Conservation (phyloP, 805 yeast species). For the Spathaspora passalidarum region DNA sequence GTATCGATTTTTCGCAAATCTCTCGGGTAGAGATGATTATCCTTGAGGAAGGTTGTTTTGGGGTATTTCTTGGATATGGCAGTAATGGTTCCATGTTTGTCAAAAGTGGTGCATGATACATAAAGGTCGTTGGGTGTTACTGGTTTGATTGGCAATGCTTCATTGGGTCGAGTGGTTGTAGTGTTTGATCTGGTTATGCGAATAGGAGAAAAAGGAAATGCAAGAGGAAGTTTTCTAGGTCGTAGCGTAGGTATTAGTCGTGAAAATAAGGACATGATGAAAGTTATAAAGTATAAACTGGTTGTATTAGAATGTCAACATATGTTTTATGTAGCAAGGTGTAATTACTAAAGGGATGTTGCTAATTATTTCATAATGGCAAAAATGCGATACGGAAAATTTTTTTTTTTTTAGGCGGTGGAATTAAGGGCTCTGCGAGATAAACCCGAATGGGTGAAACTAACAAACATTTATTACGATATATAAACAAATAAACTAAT, state of each 20-base stretch:
- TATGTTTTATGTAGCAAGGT: no score
- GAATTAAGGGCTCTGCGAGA: not conserved
- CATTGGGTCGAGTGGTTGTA: not conserved
- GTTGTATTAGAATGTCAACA: not conserved
- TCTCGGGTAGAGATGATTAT: conserved; percentile 77
- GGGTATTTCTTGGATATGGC: conserved; percentile 73
- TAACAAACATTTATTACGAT: not conserved
- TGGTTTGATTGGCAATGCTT: conserved; percentile 27
- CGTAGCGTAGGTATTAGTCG: not conserved
- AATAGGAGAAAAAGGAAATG: not conserved
- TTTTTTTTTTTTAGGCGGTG: no score
- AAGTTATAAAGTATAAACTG: not conserved
- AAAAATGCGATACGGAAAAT: not conserved
- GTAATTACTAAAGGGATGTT: no score
- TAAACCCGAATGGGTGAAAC: not conserved
- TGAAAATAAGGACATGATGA: not conserved
- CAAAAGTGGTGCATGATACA: conserved; percentile 81
- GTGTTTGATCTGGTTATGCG: not conserved
- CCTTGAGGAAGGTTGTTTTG: conserved; percentile 63
- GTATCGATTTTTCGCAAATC: conserved; percentile 83
- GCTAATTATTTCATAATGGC: not conserved
- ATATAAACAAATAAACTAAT: conserved; percentile 38
- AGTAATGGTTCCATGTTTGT: conserved; percentile 61
- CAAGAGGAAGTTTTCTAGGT: not conserved
- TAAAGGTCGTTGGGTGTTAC: conserved; percentile 47